A percentile compares a stretch with the other conserved stretches of the same genome.
Evolutionary conservation across 768 basidiomycete genomes (phyloP).

Genomic region (Pleurotus giganteus): DNA sequence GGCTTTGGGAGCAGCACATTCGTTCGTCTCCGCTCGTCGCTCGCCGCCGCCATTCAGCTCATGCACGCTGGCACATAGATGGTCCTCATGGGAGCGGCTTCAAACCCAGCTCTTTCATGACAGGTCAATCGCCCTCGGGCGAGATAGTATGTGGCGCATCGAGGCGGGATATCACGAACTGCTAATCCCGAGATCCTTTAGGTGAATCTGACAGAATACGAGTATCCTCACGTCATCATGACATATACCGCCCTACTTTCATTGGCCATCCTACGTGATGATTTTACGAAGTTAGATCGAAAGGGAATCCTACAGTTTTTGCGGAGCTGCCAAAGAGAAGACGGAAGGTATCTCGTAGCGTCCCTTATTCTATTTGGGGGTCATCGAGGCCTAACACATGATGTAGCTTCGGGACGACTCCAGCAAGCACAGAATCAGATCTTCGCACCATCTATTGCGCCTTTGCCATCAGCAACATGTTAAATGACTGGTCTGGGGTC

Average conservation of each 20-base stretch:
- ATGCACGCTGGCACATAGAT: slow-evolving; percentile 29
- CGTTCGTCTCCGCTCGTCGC: slow-evolving; percentile 34
- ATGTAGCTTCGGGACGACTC: slow-evolving; percentile 66
- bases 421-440: slow-evolving; percentile 71
- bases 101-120: slow-evolving; percentile 73
- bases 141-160: slow-evolving; percentile 14
- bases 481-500: slow-evolving; percentile 78
- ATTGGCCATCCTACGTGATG: slow-evolving; percentile 85
- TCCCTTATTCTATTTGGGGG: not conserved
- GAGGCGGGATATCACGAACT: slow-evolving; percentile 3
- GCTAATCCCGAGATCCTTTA: slow-evolving; percentile 14
- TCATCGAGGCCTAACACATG: slow-evolving; percentile 1
- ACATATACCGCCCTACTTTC: slow-evolving; percentile 89
- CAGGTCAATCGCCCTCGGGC: slow-evolving; percentile 22
- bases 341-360: slow-evolving; percentile 69
- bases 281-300: slow-evolving; percentile 70
- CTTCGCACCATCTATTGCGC: slow-evolving; percentile 86
- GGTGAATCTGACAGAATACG: slow-evolving; percentile 46
- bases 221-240: slow-evolving; percentile 85
- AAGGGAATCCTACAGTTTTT: slow-evolving; percentile 67
- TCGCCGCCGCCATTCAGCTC: not conserved
- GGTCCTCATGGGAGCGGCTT: slow-evolving; percentile 69
- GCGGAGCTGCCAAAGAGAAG: slow-evolving; percentile 65
- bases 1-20: slow-evolving; percentile 90
- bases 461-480: slow-evolving; percentile 76